phyloP scores from a whole-genome alignment of 169 alveolate genomes.

The Cryptosporidium canis region DNA sequence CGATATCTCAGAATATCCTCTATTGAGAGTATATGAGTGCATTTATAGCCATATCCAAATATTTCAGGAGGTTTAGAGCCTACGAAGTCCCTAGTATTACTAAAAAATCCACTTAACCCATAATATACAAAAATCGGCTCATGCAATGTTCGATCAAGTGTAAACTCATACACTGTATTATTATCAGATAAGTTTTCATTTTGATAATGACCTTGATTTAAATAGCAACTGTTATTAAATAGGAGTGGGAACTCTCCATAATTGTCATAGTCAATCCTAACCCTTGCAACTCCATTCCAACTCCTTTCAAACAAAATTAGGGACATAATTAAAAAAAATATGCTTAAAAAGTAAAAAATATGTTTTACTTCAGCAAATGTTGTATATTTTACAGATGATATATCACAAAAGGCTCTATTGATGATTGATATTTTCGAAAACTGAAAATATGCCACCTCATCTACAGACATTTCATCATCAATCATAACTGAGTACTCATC shows the following conservation, averaged over 20 bases:
- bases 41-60: slow-evolving; percentile 61
- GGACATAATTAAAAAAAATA: slow-evolving; percentile 14
- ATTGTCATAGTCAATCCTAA: slow-evolving; percentile 31
- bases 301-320: slow-evolving; percentile 34
- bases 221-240: neutral
- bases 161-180: slow-evolving; percentile 13
- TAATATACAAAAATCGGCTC: slow-evolving; percentile 51
- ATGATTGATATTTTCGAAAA: slow-evolving; percentile 26
- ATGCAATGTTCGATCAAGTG: slow-evolving; percentile 27
- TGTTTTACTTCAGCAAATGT: slow-evolving; percentile 12
- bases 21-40: slow-evolving; percentile 58
- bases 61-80: slow-evolving; percentile 60
- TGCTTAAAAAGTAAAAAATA: slow-evolving; percentile 4
- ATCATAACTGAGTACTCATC: slow-evolving; percentile 35
- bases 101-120: slow-evolving; percentile 43
- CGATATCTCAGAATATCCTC: slow-evolving; percentile 38
- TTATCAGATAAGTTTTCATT: neutral
- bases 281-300: slow-evolving; percentile 17
- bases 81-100: slow-evolving; percentile 53
- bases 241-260: neutral
- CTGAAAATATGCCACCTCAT: neutral
- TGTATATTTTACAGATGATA: slow-evolving; percentile 59
- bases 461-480: slow-evolving; percentile 4
- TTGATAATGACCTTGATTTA: neutral
- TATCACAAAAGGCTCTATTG: slow-evolving; percentile 45